Evolutionary conservation across 2,329 filamentous ascomycete genomes (phyloP), one percentile per base, ranked within the genome.

Genomic region (Bipolaris victoriae): DNA sequence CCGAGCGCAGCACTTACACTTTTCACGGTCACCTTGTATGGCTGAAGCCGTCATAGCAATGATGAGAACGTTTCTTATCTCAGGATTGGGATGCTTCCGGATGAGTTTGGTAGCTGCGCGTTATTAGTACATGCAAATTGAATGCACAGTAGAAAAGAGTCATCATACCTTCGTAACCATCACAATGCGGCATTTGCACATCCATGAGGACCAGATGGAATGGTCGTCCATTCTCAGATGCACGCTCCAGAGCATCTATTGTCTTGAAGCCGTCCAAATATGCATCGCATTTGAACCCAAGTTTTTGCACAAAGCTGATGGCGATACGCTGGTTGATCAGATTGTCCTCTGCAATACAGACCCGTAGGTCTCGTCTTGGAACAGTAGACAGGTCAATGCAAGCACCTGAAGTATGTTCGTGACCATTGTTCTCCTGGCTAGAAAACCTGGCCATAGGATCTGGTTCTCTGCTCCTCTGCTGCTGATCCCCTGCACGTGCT

Each of bases 21-120:
- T 97, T 74, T 98, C 94, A 46, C 93, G 84, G 73, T 98, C 94
- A 16, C 94, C 94, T 73, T 95, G 90, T 60, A 98, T 98, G 3
- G 94, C 94, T 24, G 89, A 93, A 1, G 94, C 94, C 1, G 94
- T 98, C 94, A 98, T 97, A 52, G 94, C 94, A 67, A 98, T 97
- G 47, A 98, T 90, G n/a, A 97, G 81, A 1, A 96, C 86, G 63
- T 91, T 88, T 50, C 91, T 84, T 10, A 98, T 91, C 7, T 85
- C 84, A 35, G 92, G 88, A 57, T 92, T 85, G 0, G 86, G 75
- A 74, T 97, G 92, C 65, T 86, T 86, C 9, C 93, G 88, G 43
- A 97, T 87, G 56, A 92, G 84, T 63, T 90, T 89, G 0, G 93
- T 97, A 1, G 93, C 92, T 71, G 24, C 3, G 3, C 2, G 3